These are phyloP conservation scores for Apophysomyces variabilis DNA, from an alignment of 371 early-diverging fungal genomes.

Conservation along the genomic window DNA sequence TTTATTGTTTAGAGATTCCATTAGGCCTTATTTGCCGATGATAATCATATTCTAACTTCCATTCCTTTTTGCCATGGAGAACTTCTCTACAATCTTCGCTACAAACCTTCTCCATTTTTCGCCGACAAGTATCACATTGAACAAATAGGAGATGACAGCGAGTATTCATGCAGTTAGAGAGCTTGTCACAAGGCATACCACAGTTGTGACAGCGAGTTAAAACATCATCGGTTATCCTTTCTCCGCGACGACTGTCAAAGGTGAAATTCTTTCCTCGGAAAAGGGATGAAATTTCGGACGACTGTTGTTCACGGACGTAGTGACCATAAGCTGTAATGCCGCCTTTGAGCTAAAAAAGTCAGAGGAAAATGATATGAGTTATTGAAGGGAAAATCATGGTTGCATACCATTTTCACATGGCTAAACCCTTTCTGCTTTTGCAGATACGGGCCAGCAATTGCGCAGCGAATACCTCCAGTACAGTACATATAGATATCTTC, in stretches of 20 bases:
- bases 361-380: background rate
- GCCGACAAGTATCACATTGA: conserved; percentile 65
- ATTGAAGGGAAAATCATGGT: background rate
- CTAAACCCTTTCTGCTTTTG: conserved; percentile 62
- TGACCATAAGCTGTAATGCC: conserved; percentile 82
- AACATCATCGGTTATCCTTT: conserved; percentile 69
- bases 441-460: conserved; percentile 74
- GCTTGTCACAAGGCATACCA: conserved; percentile 64
- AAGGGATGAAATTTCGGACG: conserved; percentile 40
- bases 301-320: conserved; percentile 43
- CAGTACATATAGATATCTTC: conserved; percentile 82
- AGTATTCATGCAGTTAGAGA: conserved; percentile 71
- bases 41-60: conserved; percentile 48
- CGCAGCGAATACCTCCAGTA: conserved; percentile 84
- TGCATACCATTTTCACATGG: conserved; percentile 65
- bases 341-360: conserved; percentile 57
- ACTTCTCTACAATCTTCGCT: conserved; percentile 59
- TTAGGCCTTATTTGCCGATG: conserved; percentile 52
- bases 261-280: conserved; percentile 82
- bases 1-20: background rate
- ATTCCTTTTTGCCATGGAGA: conserved; percentile 38
- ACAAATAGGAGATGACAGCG: conserved; percentile 74
- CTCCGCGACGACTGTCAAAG: conserved; percentile 78
- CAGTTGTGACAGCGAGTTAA: conserved; percentile 72
- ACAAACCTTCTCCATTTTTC: conserved; percentile 62